A percentile compares a stretch with the other conserved stretches of the same genome.
Evolutionary conservation across 805 yeast genomes (phyloP).

Genomic region (Kuraishia hungarica): DNA sequence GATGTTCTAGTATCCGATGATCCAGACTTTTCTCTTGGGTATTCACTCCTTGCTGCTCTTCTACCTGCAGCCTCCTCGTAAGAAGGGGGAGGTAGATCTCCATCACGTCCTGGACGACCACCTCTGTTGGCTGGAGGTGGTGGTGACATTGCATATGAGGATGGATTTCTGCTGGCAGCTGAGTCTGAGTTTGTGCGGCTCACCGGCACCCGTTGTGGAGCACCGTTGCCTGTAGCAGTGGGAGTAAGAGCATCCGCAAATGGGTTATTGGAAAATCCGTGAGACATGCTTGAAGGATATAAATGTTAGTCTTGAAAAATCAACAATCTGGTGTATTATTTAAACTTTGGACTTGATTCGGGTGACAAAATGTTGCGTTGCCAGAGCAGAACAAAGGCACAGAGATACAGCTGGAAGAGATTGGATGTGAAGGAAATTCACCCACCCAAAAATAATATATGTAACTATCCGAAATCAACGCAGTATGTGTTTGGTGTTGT

Average conservation of each 20-base stretch:
- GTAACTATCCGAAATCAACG: too few relatives aligned
- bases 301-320: neutral
- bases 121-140: neutral
- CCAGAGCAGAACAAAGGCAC: neutral
- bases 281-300: conserved; percentile 1
- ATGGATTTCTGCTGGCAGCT: conserved; percentile 13
- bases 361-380: neutral
- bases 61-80: conserved; percentile 64
- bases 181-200: conserved; percentile 25
- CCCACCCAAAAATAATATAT: too few relatives aligned
- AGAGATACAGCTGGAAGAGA: neutral
- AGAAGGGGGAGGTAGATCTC: conserved; percentile 41
- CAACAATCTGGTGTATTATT: neutral
- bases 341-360: neutral
- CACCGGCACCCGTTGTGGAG: conserved; percentile 15
- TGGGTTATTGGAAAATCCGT: conserved; percentile 37
- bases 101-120: conserved; percentile 2
- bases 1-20: neutral
- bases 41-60: conserved; percentile 30
- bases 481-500: too few relatives aligned
- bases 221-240: conserved; percentile 21
- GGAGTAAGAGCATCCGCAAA: conserved; percentile 40
- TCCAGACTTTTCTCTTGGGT: conserved; percentile 42
- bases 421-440: neutral
- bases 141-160: conserved; percentile 10